Percentiles rank a stretch among this genome's conserved stretches.
Evolutionary conservation across 2,329 filamentous ascomycete genomes (phyloP).

Genomic region (Pyricularia sp.): DNA sequence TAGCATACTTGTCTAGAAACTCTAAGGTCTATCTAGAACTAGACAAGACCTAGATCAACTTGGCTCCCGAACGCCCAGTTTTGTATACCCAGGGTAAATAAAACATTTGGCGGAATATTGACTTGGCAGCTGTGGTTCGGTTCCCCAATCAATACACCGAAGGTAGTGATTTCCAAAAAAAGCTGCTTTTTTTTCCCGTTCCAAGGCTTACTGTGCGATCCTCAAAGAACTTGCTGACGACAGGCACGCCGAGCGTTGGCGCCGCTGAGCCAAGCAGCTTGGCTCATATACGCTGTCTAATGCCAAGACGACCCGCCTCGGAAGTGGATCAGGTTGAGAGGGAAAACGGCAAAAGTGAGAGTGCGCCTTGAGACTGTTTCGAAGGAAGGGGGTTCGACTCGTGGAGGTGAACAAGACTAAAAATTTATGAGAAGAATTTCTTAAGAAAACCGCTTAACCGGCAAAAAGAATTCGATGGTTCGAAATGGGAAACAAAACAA

Average conservation of each 20-base stretch:
- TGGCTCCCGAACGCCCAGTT: neutral
- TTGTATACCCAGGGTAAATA: neutral
- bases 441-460: neutral
- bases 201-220: no score
- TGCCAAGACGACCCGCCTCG: neutral
- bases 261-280: neutral
- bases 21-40: no score
- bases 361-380: neutral
- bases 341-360: neutral
- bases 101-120: neutral
- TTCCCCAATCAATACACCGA: no score
- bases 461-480: neutral
- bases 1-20: no score
- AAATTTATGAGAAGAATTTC: neutral
- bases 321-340: neutral
- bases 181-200: no score
- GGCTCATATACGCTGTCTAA: neutral
- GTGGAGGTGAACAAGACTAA: neutral
- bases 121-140: neutral
- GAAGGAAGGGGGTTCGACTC: neutral
- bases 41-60: neutral
- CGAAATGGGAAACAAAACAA: neutral
- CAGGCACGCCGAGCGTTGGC: neutral
- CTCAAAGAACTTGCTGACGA: neutral
- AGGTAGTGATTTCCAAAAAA: no score